Base-by-base conservation (phyloP, 1,139 yeast species). In the Tardiomyces blankii region DNA sequence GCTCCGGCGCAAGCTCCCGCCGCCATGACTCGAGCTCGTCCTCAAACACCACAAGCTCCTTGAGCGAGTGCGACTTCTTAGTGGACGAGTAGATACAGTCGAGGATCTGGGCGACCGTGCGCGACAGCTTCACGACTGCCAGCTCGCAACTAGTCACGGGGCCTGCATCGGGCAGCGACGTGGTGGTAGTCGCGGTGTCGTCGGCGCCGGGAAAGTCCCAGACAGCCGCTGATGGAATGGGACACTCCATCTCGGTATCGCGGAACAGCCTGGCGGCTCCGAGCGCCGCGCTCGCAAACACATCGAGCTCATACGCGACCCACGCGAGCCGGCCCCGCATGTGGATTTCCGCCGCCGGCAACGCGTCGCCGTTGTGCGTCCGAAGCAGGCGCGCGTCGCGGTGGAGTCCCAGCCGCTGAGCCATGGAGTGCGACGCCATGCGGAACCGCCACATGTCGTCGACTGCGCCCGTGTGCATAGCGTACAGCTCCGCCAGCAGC, bases 181-280 rank as follows among this genome's bases (percentile, higher is more conserved):
- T 5, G 12, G 11, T n/a, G 7, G 6, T 9, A 9, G n/a, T 5
- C 39, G 12, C 27, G 12, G 14, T 13, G 25, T 18, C 14, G 11
- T 23, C 32, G 27, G 9, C 55, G 80, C 81, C 48, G 71, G 73
- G 45, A 69, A 67, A 45, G 45, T 35, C 18, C 41, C 35, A 30
- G 9, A 30, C 35, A 12, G 35, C 35, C 18, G 19, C 39, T 32
- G 21, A 40, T 44, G 42, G 42, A 9, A 27, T 16, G 1, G 91
- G 89, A 68, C 95, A 86, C 61, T 86, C 94, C 44, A 86, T 78
- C 59, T 85, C 94, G 56, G 77, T 77, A 60, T 85, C 95, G 57
- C 82, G 82, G 39, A 87, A 64, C 44, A 86, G 64, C 51, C 95
- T 68, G 4, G 95, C 95, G 27, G 86, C 86, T 42, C 96, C 96